These are phyloP conservation scores for Boletus sp. DNA, from an alignment of 1,284 basidiomycete genomes.

Conservation along the genomic window DNA sequence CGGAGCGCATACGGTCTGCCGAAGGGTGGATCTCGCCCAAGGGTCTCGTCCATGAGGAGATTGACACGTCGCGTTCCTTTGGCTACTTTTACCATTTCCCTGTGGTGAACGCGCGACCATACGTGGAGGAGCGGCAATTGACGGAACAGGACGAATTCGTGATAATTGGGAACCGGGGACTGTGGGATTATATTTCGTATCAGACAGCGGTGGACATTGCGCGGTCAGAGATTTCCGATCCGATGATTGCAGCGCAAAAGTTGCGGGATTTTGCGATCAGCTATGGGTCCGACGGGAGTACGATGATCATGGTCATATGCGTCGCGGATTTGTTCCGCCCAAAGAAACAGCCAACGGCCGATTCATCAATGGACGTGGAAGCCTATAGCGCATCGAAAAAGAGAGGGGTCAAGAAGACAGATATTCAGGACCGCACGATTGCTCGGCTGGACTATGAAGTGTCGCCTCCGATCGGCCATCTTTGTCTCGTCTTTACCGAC, in stretches of 20 bases:
- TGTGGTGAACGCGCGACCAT: slow-evolving; percentile 88
- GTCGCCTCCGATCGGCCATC: slow-evolving; percentile 84
- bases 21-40: slow-evolving; percentile 98
- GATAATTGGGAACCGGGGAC: slow-evolving; percentile 90
- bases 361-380: slow-evolving; percentile 50
- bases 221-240: slow-evolving; percentile 81
- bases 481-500: slow-evolving; percentile 98
- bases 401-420: slow-evolving; percentile 45
- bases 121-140: slow-evolving; percentile 73
- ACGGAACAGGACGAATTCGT: slow-evolving; percentile 94
- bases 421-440: slow-evolving; percentile 57
- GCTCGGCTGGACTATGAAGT: slow-evolving; percentile 82
- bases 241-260: slow-evolving; percentile 98
- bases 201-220: slow-evolving; percentile 98
- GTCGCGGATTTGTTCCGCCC: slow-evolving; percentile 79
- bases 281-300: slow-evolving; percentile 92
- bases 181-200: slow-evolving; percentile 96
- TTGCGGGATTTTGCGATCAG: slow-evolving; percentile 96
- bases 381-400: slow-evolving; percentile 43
- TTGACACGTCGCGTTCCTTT: slow-evolving; percentile 91
- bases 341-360: slow-evolving; percentile 47
- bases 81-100: slow-evolving; percentile 94
- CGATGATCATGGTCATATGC: slow-evolving; percentile 98
- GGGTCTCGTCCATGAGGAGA: slow-evolving; percentile 91
- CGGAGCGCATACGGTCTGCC: slow-evolving; percentile 83